Evolutionary conservation across 148 eudicot species (phyloP).

Genomic region (Drosera capensis): DNA sequence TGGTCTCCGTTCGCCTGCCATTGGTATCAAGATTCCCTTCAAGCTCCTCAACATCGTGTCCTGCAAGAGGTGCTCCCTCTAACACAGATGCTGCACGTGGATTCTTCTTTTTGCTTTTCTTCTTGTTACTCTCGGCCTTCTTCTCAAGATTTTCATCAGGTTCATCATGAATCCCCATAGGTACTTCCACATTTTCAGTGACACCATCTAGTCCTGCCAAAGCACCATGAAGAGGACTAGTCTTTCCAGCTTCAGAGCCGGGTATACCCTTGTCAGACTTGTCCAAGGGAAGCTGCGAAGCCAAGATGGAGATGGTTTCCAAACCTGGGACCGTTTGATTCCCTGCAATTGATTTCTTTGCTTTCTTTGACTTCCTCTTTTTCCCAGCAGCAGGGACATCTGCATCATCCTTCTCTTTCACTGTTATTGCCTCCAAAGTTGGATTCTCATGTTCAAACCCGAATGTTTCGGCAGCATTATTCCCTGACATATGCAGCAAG

Average conservation of each 20-base stretch:
- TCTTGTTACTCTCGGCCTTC: background rate
- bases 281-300: background rate
- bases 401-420: constrained; percentile 6
- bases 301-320: constrained; percentile 6
- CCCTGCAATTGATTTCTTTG: constrained; percentile 16
- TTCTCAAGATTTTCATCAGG: background rate
- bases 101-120: background rate
- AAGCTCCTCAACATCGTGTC: constrained; percentile 8
- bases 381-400: constrained; percentile 12
- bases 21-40: constrained; percentile 9
- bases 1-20: constrained; percentile 7
- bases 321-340: constrained; percentile 11
- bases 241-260: background rate
- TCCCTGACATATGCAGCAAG: background rate
- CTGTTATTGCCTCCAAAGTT: constrained; percentile 1
- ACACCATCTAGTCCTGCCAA: background rate
- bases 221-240: background rate
- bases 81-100: background rate
- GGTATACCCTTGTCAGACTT: background rate
- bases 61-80: constrained; percentile 8
- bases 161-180: background rate
- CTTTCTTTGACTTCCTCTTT: constrained; percentile 23
- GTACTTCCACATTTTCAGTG: constrained; percentile 1
- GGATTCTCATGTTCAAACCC: background rate
- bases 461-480: background rate